Evolutionary conservation across 345 rosid genomes (phyloP).

Genomic region (Passiflora organensis): DNA sequence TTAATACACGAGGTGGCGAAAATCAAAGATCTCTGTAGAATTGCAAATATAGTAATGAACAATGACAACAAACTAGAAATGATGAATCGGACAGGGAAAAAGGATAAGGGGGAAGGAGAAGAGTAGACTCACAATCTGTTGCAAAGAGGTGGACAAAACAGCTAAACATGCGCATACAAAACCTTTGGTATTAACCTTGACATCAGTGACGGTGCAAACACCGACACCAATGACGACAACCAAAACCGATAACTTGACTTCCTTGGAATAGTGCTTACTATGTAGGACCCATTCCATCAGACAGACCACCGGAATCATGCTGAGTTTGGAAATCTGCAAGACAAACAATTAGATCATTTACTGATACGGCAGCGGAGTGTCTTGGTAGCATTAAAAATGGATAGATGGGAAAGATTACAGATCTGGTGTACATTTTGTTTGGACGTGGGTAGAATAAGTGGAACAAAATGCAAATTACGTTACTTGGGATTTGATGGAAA

Average conservation of each 20-base stretch:
- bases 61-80: not conserved
- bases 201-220: constrained; percentile 92
- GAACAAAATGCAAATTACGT: too few species aligned
- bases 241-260: constrained; percentile 69
- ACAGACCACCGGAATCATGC: constrained; percentile 96
- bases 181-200: constrained; percentile 90
- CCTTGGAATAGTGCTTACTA: constrained; percentile 65
- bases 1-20: too few species aligned
- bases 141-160: constrained; percentile 77
- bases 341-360: not conserved
- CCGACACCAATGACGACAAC: constrained; percentile 93
- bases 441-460: not conserved
- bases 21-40: too few species aligned
- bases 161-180: constrained; percentile 84
- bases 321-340: constrained; percentile 78
- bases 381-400: too few species aligned
- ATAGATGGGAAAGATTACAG: too few species aligned
- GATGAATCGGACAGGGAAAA: not conserved
- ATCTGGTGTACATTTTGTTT: too few species aligned
- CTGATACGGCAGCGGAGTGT: too few species aligned
- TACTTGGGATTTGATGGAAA: too few species aligned
- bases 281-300: constrained; percentile 94
- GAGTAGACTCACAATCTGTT: constrained; percentile 74
- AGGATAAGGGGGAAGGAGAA: not conserved
- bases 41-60: too few species aligned